Evolutionary conservation across 2,329 filamentous ascomycete species (phyloP), one percentile per base, ranked within the genome.

Genomic region (Aspergillus sp.): DNA sequence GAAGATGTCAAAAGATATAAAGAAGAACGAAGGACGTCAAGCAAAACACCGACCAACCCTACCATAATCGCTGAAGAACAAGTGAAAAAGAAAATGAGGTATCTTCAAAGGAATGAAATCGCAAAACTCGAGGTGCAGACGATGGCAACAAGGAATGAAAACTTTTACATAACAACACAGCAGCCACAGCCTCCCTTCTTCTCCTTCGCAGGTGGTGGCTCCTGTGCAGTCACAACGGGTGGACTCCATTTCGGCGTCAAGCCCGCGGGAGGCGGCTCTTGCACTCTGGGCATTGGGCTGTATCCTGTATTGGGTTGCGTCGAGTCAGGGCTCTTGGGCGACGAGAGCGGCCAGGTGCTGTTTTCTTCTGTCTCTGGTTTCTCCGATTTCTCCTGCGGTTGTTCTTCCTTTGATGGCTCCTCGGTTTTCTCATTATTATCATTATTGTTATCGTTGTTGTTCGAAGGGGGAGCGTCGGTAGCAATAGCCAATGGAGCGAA

Each of bases 401-500:
- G 46, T n/a, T 53, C 56, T 38, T 46, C 47, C 17, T 15, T 15
- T 5, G 37, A 3, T 12, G 22, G 27, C 32, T 54, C 47, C n/a
- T 53, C 56, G 32, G 45, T 42, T 37, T 49, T 51, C 4, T 52
- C 45, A 13, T 51, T 52, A 49, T 41, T 49, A 45, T 35, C 39
- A 38, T 49, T 50, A 3, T 52, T 46, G n/a, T 49, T 45, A 38
- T 49, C 49, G 2, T 52, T 46, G n/a, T 49, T 45, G 2, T 57
- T 54, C 27, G 52, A 59, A 9, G 54, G 53, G n/a, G 58, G 56
- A 13, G 67, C 65, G 27, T 70, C 62, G 3, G 64, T 59, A 12
- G 67, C 64, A 27, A 74, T 65, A 33, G 70, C 93, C 53, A 97
- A 73, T 5, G 90, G 85, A 15, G 86, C 83, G 71, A 96, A 93